Evolutionary conservation across 495 filamentous ascomycete genomes (phyloP), one percentile per base, ranked within the genome.

Genomic region (Xanthoparmelia taractica): DNA sequence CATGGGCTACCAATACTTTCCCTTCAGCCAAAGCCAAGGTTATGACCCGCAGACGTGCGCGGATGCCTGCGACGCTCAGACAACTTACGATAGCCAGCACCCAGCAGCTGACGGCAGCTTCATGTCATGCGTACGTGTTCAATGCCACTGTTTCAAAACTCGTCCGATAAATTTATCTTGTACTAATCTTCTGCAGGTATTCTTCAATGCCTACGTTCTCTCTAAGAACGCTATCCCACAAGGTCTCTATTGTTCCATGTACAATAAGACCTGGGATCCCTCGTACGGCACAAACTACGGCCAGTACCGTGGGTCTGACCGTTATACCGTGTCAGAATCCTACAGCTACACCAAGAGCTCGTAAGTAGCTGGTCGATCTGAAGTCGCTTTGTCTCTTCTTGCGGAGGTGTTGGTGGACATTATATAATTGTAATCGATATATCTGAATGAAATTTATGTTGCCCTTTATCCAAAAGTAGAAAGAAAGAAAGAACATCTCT

Each of bases 171-270:
- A 5, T 36, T 36, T 4, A 5, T 4, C 15, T n/a, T 54, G 12
- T 50, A 33, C 29, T 54, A 7, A 54, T 10, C 29, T 33, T 34
- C 17, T n/a, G 15, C 50, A 40, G 77, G 72, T 59, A 50, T 80
- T 80, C 75, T 79, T 80, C 71, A 75, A 78, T 45, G 68, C 74
- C 11, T 81, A 77, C 55, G 65, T 80, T 20, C 60, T 77, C 8
- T 69, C 70, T 40, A 77, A 73, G 65, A 78, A 80, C 66, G 68
- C 71, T 55, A 66, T 63, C 47, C 66, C 68, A 13, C 70, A 69
- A 59, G 70, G 70, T 18, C 64, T 63, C 17, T 69, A 69, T 45
- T 70, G 70, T 48, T 64, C 65, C 33, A 59, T 73, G 54, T 68
- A 70, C 57, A 72, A 65, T 11, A 25, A 63, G 48, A 34, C 43